A percentile compares a stretch with the other conserved stretches of the same genome.
Conservation (phyloP, 2,329 filamentous ascomycete genomes). For the Arthrinium puccinioides region DNA sequence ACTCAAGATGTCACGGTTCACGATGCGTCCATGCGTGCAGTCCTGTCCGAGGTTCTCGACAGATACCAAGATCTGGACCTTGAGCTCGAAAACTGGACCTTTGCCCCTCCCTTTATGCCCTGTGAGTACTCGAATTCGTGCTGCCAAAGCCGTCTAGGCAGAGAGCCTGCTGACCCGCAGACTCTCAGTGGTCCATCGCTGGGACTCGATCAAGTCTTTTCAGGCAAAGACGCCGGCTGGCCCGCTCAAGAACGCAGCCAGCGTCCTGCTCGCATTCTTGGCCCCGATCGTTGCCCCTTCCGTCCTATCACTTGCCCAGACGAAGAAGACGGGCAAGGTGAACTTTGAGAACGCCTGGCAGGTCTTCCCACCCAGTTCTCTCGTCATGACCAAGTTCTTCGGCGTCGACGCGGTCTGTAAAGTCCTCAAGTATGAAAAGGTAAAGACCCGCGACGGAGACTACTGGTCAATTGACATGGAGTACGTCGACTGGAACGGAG, state of each 20-base stretch:
- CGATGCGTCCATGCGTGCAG: constrained; percentile 18
- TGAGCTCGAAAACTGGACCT: constrained; percentile 24
- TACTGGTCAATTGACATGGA: constrained; percentile 22
- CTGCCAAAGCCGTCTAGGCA: too few relatives aligned
- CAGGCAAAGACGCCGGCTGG: constrained; percentile 1
- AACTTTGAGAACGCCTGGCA: constrained; percentile 24
- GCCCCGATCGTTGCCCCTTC: constrained; percentile 19
- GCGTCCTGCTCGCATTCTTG: constrained; percentile 21
- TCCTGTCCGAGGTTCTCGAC: constrained; percentile 20
- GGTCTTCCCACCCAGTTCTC: constrained; percentile 24
- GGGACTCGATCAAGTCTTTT: constrained; percentile 18
- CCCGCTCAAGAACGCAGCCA: constrained; percentile 8
- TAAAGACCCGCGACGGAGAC: not conserved
- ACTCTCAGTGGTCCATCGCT: constrained; percentile 29
- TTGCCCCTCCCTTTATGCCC: constrained; percentile 22
- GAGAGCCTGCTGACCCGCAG: too few relatives aligned
- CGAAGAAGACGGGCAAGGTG: constrained; percentile 21
- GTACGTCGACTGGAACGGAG: constrained; percentile 29
- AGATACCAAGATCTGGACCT: constrained; percentile 27
- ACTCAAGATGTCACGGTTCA: constrained; percentile 25
- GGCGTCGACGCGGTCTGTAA: constrained; percentile 28
- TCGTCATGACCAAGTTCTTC: constrained; percentile 22
- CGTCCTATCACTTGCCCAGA: constrained; percentile 16
- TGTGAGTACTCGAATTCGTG: too few relatives aligned
- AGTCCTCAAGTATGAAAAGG: constrained; percentile 21